Percentiles rank a stretch among this genome's conserved stretches.
These are phyloP conservation scores for Lodderomyces elongisporus DNA, from an alignment of 1,139 yeast species.

Conservation along the genomic window DNA sequence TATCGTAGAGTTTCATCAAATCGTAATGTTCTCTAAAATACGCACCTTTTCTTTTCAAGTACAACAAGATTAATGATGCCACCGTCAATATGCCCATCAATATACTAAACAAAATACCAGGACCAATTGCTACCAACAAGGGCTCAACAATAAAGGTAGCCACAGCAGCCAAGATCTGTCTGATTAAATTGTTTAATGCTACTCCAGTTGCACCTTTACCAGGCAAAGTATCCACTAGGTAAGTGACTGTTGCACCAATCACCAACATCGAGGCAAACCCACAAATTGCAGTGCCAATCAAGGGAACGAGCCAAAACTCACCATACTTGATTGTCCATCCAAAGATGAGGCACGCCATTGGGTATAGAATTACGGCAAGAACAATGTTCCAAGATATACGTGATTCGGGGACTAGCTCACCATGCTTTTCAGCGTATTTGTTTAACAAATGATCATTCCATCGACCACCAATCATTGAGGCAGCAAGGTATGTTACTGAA, in stretches of 20 bases:
- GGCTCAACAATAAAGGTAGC: conserved; percentile 79
- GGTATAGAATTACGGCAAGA: conserved; percentile 56
- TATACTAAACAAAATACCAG: conserved; percentile 67
- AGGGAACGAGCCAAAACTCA: conserved; percentile 69
- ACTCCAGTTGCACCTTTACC: conserved; percentile 89
- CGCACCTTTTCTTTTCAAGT: conserved; percentile 55
- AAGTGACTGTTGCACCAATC: conserved; percentile 76
- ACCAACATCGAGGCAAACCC: conserved; percentile 84
- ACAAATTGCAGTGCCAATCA: conserved; percentile 73
- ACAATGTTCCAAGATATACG: conserved; percentile 73
- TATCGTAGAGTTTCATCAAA: conserved; percentile 52
- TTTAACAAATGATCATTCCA: conserved; percentile 67
- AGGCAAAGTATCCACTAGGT: conserved; percentile 78
- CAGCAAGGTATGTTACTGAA: conserved; percentile 69
- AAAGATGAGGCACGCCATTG: conserved; percentile 63
- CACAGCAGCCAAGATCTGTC: conserved; percentile 70
- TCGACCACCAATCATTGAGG: conserved; percentile 71
- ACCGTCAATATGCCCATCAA: conserved; percentile 53
- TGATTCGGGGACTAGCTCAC: conserved; percentile 69
- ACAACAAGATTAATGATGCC: conserved; percentile 37
- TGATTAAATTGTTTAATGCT: conserved; percentile 70
- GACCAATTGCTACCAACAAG: conserved; percentile 53
- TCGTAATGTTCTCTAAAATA: conserved; percentile 65
- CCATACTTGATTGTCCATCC: conserved; percentile 77
- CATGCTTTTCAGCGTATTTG: conserved; percentile 52